These are phyloP conservation scores for Lepiota venenata DNA, from an alignment of 768 basidiomycete genomes.

Conservation along the genomic window DNA sequence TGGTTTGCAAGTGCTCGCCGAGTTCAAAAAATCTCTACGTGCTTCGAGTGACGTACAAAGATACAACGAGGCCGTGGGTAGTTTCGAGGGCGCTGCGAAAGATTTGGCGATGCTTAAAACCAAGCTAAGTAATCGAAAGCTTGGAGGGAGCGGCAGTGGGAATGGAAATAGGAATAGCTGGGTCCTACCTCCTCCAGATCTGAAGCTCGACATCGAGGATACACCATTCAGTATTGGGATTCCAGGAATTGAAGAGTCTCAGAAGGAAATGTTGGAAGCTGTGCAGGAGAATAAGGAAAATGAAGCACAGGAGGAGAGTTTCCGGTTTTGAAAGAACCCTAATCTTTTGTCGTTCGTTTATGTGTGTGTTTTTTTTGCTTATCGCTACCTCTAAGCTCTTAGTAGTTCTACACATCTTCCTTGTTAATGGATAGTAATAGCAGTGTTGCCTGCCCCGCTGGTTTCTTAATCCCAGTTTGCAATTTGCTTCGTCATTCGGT, in stretches of 20 bases:
- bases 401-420: not conserved
- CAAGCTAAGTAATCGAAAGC: constrained; percentile 8
- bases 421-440: constrained; percentile 1
- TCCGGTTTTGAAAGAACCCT: not conserved
- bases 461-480: too few species aligned
- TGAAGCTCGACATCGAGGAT: constrained; percentile 11
- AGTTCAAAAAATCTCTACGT: constrained; percentile 9
- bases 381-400: not conserved
- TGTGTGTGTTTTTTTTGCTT: not conserved
- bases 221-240: constrained; percentile 7
- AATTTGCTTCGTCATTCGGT: too few species aligned
- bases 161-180: constrained; percentile 6
- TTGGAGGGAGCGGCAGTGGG: not conserved
- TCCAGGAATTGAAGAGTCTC: constrained; percentile 8
- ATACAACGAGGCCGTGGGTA: constrained; percentile 7
- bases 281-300: constrained; percentile 10
- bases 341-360: not conserved
- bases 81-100: constrained; percentile 6
- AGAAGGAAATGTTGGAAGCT: constrained; percentile 9
- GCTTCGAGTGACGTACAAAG: constrained; percentile 8
- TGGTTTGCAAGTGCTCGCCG: constrained; percentile 4
- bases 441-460: too few species aligned
- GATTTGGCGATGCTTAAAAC: constrained; percentile 7
- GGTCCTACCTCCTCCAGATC: constrained; percentile 4
- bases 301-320: constrained; percentile 3